Evolutionary conservation across 441 rosid genomes (phyloP).

Genomic region (Populus hybrid): DNA sequence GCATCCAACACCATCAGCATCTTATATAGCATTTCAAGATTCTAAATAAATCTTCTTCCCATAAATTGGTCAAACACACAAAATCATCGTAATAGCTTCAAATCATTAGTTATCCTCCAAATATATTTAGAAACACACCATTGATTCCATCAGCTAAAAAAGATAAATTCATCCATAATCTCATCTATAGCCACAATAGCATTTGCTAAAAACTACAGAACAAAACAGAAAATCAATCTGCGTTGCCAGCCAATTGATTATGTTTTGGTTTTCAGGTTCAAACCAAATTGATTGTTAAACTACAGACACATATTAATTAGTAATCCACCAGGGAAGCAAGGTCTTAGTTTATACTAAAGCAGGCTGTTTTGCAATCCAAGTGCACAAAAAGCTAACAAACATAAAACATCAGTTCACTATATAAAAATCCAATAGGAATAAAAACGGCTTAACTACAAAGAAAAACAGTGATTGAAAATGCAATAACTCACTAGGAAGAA

Average conservation of each 20-base stretch:
- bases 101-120: no score
- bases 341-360: not conserved
- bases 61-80: not conserved
- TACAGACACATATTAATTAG: not conserved
- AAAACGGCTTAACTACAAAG: not conserved
- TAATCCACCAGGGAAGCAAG: not conserved
- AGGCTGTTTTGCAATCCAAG: not conserved
- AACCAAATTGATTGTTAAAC: not conserved
- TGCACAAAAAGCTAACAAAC: not conserved
- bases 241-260: constrained; percentile 24
- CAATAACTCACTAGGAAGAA: constrained; percentile 66
- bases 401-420: not conserved
- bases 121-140: constrained; percentile 1
- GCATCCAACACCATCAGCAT: not conserved
- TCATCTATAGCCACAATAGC: constrained; percentile 5
- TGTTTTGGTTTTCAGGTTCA: constrained; percentile 4
- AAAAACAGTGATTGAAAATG: constrained; percentile 7
- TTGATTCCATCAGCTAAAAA: not conserved
- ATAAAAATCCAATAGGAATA: not conserved
- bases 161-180: constrained; percentile 6
- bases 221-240: constrained; percentile 8
- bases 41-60: constrained; percentile 6
- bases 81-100: not conserved
- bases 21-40: constrained; percentile 1
- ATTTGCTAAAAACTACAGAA: not conserved